These are phyloP conservation scores for Bryoglossum gracile DNA, from an alignment of 495 filamentous ascomycete genomes.

Conservation along the genomic window DNA sequence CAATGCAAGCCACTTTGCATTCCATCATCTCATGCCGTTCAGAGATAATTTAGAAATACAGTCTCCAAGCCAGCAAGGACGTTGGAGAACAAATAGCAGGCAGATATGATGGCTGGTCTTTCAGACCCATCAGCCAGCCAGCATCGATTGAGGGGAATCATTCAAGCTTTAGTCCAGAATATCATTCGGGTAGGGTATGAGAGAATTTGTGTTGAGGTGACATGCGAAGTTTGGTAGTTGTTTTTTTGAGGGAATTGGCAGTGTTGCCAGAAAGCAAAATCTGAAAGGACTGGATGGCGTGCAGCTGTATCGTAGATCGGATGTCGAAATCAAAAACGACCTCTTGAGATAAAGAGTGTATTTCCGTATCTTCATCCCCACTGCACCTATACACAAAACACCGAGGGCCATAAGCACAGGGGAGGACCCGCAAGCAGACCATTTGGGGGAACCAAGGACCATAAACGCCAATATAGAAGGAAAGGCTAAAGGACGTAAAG, in stretches of 20 bases:
- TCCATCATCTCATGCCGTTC: slow-evolving; percentile 9
- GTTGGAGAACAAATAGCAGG: not conserved
- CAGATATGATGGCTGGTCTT: not conserved
- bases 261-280: slow-evolving; percentile 23
- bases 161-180: not conserved
- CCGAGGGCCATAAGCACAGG: slow-evolving; percentile 13
- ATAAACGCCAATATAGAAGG: slow-evolving; percentile 41
- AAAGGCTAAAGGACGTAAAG: slow-evolving; percentile 34
- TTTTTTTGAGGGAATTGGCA: slow-evolving; percentile 14
- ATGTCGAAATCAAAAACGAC: slow-evolving; percentile 14
- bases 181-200: not conserved
- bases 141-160: not conserved
- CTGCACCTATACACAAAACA: slow-evolving; percentile 22
- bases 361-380: slow-evolving; percentile 11
- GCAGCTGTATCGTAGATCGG: slow-evolving; percentile 25
- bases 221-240: not conserved
- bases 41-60: slow-evolving; percentile 9
- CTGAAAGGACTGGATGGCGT: slow-evolving; percentile 40
- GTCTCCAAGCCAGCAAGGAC: slow-evolving; percentile 10
- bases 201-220: not conserved
- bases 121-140: not conserved
- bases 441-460: slow-evolving; percentile 39
- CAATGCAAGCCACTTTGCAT: not conserved
- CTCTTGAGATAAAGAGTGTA: slow-evolving; percentile 7
- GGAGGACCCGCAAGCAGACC: slow-evolving; percentile 34